Evolutionary conservation across 1,284 basidiomycete genomes (phyloP), one percentile per base, ranked within the genome.

Genomic region (Gymnopus androsaceus): DNA sequence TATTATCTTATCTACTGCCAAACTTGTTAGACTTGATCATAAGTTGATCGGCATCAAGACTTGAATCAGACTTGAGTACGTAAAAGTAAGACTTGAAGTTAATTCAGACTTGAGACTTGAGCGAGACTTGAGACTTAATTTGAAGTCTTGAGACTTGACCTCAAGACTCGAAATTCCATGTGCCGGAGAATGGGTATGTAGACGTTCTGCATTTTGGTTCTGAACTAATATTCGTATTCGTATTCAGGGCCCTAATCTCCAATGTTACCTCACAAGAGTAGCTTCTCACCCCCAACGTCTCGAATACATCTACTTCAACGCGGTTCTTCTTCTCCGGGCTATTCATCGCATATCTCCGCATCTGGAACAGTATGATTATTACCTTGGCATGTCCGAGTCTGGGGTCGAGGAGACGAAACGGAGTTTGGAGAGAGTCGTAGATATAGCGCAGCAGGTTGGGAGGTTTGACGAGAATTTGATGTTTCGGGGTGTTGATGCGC

Each of bases 221-320:
- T n/a, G n/a, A n/a, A n/a, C n/a, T n/a, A n/a, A n/a, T n/a, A n/a
- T n/a, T n/a, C n/a, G n/a, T n/a, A n/a, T n/a, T n/a, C n/a, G 3
- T 1, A 14, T 53, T 30, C n/a, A 91, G 90, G 78, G 78, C 14
- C 94, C 95, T 9, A 94, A 97, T 69, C 81, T 99, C 11, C 81
- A 91, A 65, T 99, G 97, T 72, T 99, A 98, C 75, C 84, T 97
- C 64, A 82, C 84, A 37, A 84, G 91, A 28, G 85, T 99, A 38
- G 95, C 94, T 3, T 88, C 94, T 8, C 92, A 98, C 71, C 95
- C 97, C 3, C 97, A 99, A 68, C 88, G 97, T 12, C 80, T 99
- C 27, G 91, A 97, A 65, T 95, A 98, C 70, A 93, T 99, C 60
- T 99, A 99, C 75, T 99, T 99, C 74, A 90, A 98, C 71, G 89